Evolutionary conservation across 352 stramenopile genomes (phyloP).

Genomic region (Stramenopiles sp.): DNA sequence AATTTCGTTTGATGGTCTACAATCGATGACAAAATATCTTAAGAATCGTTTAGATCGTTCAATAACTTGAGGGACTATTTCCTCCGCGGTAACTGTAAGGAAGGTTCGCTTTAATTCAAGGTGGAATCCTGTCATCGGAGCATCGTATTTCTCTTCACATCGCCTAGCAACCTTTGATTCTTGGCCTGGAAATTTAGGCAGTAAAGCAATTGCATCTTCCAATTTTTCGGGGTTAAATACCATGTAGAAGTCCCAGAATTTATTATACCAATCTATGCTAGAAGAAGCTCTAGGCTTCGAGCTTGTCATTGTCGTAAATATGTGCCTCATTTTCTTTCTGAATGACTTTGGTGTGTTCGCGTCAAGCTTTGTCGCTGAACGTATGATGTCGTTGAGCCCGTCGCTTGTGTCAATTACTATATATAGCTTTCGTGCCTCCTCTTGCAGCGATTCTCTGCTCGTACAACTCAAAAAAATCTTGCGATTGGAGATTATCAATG

Average conservation of each 20-base stretch:
- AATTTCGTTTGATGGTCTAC: neutral
- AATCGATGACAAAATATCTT: neutral
- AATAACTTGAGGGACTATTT: neutral
- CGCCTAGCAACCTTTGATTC: neutral
- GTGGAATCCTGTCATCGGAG: neutral
- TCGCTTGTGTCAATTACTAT: neutral
- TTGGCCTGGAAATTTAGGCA: neutral
- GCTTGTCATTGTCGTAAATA: neutral
- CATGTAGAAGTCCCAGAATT: conserved; percentile 1
- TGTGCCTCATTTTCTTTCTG: neutral
- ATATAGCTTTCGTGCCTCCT: neutral
- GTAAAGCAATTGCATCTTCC: neutral
- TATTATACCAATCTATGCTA: neutral
- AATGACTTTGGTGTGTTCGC: neutral
- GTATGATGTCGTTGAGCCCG: neutral
- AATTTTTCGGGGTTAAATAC: neutral
- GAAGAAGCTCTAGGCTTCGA: neutral
- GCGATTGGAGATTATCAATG: neutral
- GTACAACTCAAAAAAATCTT: neutral
- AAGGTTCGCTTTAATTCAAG: neutral
- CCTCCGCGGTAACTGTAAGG: neutral
- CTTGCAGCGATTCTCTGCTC: neutral
- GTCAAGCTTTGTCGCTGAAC: neutral
- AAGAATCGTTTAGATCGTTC: neutral
- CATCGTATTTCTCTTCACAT: neutral